Conservation (phyloP, 768 basidiomycete genomes). For the Rhodocollybia butyracea region DNA sequence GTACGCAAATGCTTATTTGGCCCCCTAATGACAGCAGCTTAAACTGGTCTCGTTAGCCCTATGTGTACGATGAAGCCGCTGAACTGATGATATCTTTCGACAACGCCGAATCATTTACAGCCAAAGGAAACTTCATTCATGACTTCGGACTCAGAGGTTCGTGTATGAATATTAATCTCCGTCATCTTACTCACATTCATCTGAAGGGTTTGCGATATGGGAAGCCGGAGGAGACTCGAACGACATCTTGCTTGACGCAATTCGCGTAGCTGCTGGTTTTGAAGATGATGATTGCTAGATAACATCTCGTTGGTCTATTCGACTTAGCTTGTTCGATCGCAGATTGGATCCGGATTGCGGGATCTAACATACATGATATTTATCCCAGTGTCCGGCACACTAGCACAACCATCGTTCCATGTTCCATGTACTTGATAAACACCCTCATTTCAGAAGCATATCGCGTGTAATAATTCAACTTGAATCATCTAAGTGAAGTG, state of each 20-base stretch:
- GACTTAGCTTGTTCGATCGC: too few species aligned
- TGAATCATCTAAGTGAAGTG: too few species aligned
- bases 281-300: slow-evolving; percentile 8
- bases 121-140: slow-evolving; percentile 60
- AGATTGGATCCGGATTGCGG: too few species aligned
- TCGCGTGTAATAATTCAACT: too few species aligned
- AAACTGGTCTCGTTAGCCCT: slow-evolving; percentile 30
- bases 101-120: slow-evolving; percentile 41
- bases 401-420: too few species aligned
- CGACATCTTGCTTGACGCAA: slow-evolving; percentile 41
- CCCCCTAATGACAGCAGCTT: not conserved
- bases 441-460: too few species aligned
- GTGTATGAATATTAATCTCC: too few species aligned
- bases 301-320: too few species aligned
- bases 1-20: slow-evolving; percentile 34
- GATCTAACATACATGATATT: not conserved
- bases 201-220: slow-evolving; percentile 75
- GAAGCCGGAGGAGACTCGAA: slow-evolving; percentile 66
- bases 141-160: slow-evolving; percentile 41
- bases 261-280: slow-evolving; percentile 17
- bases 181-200: too few species aligned
- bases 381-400: not conserved
- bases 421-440: too few species aligned
- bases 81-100: slow-evolving; percentile 50
- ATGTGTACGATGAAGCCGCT: slow-evolving; percentile 37